phyloP scores from a whole-genome alignment of 2,329 filamentous ascomycete genomes.

The Exserohilum turcica region DNA sequence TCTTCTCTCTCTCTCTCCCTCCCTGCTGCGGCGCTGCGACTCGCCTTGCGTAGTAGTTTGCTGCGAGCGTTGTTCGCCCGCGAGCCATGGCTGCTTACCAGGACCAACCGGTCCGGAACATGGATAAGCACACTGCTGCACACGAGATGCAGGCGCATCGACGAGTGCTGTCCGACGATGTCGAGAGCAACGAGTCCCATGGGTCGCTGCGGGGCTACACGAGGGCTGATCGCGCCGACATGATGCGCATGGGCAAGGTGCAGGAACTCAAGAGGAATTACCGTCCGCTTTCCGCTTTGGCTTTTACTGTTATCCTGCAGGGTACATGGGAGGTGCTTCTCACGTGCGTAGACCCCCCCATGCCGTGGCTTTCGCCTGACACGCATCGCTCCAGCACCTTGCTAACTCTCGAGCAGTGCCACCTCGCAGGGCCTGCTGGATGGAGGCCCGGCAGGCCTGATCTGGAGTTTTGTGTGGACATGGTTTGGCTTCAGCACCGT shows the following conservation, averaged over 20 bases:
- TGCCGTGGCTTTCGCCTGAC: too few relatives aligned
- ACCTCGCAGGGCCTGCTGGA: conserved; percentile 38
- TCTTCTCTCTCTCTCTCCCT: background rate
- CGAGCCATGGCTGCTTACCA: conserved; percentile 26
- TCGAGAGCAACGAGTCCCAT: conserved; percentile 35
- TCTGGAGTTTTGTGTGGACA: conserved; percentile 45
- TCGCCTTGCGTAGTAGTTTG: conserved; percentile 15
- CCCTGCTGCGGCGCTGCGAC: conserved; percentile 15
- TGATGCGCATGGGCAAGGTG: conserved; percentile 43
- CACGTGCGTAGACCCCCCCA: conserved; percentile 31
- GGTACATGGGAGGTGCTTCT: conserved; percentile 44
- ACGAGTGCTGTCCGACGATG: conserved; percentile 21
- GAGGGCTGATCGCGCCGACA: conserved; percentile 35
- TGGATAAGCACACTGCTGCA: conserved; percentile 14
- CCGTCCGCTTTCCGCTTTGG: conserved; percentile 39
- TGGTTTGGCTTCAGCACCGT: conserved; percentile 42
- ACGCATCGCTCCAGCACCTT: too few relatives aligned
- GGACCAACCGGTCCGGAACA: conserved; percentile 14
- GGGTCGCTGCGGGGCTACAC: conserved; percentile 35
- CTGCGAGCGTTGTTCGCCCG: conserved; percentile 4
- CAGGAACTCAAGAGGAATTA: conserved; percentile 44
- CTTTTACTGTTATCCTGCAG: conserved; percentile 42
- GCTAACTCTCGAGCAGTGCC: too few relatives aligned
- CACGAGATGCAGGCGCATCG: conserved; percentile 9
- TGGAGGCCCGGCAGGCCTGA: conserved; percentile 41